Evolutionary conservation across 768 basidiomycete genomes (phyloP).

Genomic region (Mycena epipterygia): DNA sequence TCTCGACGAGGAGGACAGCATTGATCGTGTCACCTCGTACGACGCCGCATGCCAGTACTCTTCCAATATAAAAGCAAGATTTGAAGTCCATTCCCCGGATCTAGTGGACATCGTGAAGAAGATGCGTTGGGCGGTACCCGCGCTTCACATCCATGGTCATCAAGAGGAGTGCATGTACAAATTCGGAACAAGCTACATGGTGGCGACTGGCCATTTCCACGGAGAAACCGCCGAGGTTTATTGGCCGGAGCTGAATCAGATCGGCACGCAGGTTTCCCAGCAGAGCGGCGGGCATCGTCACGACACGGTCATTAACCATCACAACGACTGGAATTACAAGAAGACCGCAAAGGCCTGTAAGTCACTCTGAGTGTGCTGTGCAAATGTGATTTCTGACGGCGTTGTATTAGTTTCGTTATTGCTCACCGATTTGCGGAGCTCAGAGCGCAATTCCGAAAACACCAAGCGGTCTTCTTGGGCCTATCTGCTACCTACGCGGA

Average conservation of each 20-base stretch:
- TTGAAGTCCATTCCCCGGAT: not conserved
- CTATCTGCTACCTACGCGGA: not conserved
- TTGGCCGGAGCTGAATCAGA: not conserved
- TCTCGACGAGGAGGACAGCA: too few species aligned
- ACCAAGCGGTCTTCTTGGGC: not conserved
- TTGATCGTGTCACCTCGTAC: too few species aligned
- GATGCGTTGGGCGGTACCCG: not conserved
- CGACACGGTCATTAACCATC: not conserved
- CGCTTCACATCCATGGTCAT: not conserved
- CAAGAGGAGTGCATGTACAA: not conserved
- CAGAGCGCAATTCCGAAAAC: not conserved
- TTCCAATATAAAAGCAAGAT: not conserved
- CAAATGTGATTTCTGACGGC: not conserved
- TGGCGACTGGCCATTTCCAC: not conserved
- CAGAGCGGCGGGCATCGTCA: not conserved
- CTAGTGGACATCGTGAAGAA: not conserved
- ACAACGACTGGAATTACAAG: not conserved
- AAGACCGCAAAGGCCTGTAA: not conserved
- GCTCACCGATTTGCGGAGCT: not conserved
- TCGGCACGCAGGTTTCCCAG: not conserved
- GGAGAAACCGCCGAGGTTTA: not conserved
- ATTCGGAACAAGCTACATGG: not conserved
- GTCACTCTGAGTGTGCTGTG: not conserved
- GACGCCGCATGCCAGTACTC: not conserved
- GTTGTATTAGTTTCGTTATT: not conserved